Evolutionary conservation across 2,329 filamentous ascomycete species (phyloP).

Genomic region (Cadophora sp.): DNA sequence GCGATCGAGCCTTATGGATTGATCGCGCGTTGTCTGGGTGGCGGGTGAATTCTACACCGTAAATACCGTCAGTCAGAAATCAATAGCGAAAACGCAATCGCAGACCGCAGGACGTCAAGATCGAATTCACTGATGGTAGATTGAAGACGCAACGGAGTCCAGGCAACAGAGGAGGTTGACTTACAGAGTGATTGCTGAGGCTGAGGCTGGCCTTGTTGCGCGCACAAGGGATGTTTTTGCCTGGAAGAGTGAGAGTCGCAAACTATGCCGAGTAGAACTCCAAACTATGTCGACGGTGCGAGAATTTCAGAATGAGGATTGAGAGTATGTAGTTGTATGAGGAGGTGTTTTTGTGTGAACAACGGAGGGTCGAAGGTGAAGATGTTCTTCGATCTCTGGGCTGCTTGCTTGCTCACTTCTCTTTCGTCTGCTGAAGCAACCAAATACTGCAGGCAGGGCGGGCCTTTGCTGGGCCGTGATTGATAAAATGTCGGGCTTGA

Average conservation of each 20-base stretch:
- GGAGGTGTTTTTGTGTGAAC: background rate
- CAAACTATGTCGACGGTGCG: background rate
- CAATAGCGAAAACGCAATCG: conserved; percentile 7
- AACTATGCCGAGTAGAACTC: conserved; percentile 3
- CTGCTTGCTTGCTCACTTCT: background rate
- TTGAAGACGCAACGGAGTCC: conserved; percentile 7
- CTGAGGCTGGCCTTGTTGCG: conserved; percentile 32
- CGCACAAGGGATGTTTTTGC: conserved; percentile 17
- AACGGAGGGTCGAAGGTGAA: background rate
- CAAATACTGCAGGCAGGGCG: conserved; percentile 9
- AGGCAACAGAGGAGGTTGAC: conserved; percentile 21
- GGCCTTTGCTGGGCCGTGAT: conserved; percentile 8
- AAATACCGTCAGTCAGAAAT: conserved; percentile 13
- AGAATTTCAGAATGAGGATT: background rate
- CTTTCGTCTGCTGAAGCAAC: conserved; percentile 7
- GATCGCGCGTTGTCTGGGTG: conserved; percentile 16
- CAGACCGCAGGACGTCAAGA: background rate
- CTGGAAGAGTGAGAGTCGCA: background rate
- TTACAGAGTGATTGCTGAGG: conserved; percentile 28
- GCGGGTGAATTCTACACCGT: conserved; percentile 16
- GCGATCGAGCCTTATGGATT: conserved; percentile 15
- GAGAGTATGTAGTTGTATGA: background rate
- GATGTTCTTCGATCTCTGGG: conserved; percentile 10
- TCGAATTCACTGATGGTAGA: background rate
- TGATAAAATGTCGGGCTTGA: conserved; percentile 15